phyloP scores from a whole-genome alignment of 805 yeast species.

The Lachancea lanzarotensis region DNA sequence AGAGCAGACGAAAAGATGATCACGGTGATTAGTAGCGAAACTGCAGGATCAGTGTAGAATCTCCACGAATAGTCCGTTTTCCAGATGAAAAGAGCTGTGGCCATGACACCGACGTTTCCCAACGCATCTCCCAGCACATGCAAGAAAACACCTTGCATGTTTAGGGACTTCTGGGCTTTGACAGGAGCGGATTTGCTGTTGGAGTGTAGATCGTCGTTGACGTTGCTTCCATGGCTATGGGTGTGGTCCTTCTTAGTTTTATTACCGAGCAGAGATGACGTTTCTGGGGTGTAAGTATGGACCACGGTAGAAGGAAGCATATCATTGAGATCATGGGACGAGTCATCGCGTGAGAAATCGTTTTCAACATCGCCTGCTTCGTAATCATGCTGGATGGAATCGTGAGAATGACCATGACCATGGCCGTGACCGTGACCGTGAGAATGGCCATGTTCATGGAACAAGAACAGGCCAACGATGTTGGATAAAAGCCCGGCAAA shows the following conservation, averaged over 20 bases:
- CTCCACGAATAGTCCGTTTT: conserved; percentile 86
- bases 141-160: conserved; percentile 94
- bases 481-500: conserved; percentile 76
- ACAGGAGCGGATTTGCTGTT: conserved; percentile 1
- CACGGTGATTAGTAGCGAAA: conserved; percentile 77
- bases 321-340: conserved; percentile 13
- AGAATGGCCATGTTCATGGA: conserved; percentile 78
- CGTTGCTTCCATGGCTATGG: background rate
- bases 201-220: conserved; percentile 1
- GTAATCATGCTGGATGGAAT: conserved; percentile 11
- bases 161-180: conserved; percentile 55
- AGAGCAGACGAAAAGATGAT: conserved; percentile 88
- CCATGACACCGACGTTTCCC: conserved; percentile 90
- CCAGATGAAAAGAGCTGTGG: conserved; percentile 89
- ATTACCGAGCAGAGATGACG: conserved; percentile 27
- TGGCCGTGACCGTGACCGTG: conserved; percentile 30
- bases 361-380: conserved; percentile 13
- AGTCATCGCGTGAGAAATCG: conserved; percentile 20
- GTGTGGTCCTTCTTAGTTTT: background rate
- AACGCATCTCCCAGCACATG: conserved; percentile 96
- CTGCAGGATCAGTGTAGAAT: conserved; percentile 76
- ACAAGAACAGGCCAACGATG: conserved; percentile 72
- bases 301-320: conserved; percentile 26
- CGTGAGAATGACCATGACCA: conserved; percentile 29
- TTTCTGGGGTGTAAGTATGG: conserved; percentile 31